Evolutionary conservation across 306 rosid genomes (phyloP).

Genomic region (Mucuna pruriens): DNA sequence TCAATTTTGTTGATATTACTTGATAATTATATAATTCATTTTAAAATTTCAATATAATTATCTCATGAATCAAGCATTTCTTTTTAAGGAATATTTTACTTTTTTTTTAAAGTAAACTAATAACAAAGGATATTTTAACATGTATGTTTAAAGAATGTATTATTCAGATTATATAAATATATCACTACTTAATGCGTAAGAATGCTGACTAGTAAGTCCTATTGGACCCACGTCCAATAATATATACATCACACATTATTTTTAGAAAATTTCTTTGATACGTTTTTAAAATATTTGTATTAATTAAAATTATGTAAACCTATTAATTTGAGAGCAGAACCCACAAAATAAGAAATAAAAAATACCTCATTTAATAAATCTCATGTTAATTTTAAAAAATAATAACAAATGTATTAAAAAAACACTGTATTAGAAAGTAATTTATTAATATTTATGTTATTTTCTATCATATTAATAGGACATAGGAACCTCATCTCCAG

Average conservation of each 20-base stretch:
- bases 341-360: not conserved
- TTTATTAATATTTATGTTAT: too few relatives aligned
- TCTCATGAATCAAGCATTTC: not conserved
- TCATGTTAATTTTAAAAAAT: not conserved
- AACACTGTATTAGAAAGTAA: too few relatives aligned
- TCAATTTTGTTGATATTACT: not conserved
- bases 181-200: not conserved
- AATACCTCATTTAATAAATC: not conserved
- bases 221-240: not conserved
- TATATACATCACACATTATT: not conserved
- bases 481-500: too few relatives aligned
- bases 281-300: not conserved
- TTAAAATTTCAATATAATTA: not conserved
- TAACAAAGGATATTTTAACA: not conserved
- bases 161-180: not conserved
- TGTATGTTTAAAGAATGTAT: not conserved
- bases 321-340: not conserved
- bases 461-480: too few relatives aligned
- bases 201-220: not conserved
- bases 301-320: too few relatives aligned
- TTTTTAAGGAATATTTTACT: not conserved
- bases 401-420: too few relatives aligned
- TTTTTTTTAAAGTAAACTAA: not conserved
- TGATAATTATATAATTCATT: not conserved
- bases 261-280: not conserved